Conservation (phyloP, 352 stramenopile species). For the Globisporangium cylindrosporum region DNA sequence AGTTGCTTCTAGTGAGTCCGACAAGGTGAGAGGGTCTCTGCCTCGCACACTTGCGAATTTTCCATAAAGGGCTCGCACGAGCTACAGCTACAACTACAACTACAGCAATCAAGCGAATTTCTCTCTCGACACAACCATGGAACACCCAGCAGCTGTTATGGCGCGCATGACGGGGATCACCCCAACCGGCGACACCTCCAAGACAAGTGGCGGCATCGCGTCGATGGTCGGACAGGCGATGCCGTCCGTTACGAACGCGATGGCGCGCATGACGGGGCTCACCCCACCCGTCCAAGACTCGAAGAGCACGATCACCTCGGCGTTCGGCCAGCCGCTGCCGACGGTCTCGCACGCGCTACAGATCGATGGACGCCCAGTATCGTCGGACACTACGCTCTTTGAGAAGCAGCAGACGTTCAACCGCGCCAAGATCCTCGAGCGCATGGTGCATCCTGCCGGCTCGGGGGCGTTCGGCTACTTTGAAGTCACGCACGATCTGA, state of each 20-base stretch:
- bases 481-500: constrained; percentile 72
- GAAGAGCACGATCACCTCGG: constrained; percentile 24
- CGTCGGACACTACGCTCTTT: constrained; percentile 23
- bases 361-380: constrained; percentile 28
- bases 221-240: constrained; percentile 16
- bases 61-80: background rate
- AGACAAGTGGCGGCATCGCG: constrained; percentile 12
- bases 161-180: constrained; percentile 26
- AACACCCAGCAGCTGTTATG: constrained; percentile 26
- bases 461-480: constrained; percentile 90
- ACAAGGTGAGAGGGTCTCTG: background rate
- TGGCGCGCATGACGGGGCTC: constrained; percentile 24
- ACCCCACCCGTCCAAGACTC: constrained; percentile 23
- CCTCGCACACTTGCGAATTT: background rate
- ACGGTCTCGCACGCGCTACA: constrained; percentile 29
- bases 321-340: constrained; percentile 32
- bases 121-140: constrained; percentile 20
- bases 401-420: constrained; percentile 36
- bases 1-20: too few relatives aligned
- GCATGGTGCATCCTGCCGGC: constrained; percentile 89
- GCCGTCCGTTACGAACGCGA: constrained; percentile 8
- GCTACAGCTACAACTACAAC: background rate
- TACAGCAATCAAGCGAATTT: constrained; percentile 2
- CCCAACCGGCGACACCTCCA: constrained; percentile 17
- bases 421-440: constrained; percentile 50